These are phyloP conservation scores for Candida morakotiae DNA, from an alignment of 805 yeast genomes.

Conservation along the genomic window DNA sequence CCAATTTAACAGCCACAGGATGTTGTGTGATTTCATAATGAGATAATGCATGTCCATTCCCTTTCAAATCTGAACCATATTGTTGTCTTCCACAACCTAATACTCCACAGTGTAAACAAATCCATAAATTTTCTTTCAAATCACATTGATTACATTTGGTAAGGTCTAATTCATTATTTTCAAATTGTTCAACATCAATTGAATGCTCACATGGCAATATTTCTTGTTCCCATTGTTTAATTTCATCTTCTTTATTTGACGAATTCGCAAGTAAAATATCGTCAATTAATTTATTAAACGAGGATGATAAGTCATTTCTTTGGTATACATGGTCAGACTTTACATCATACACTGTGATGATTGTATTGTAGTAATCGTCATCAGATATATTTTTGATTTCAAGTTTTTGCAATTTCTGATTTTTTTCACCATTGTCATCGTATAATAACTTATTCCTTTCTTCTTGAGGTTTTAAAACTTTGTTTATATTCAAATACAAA, in stretches of 20 bases:
- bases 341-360: conserved; percentile 38
- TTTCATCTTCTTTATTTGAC: conserved; percentile 57
- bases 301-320: conserved; percentile 17
- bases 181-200: conserved; percentile 42
- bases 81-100: conserved; percentile 94
- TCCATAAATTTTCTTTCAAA: conserved; percentile 79
- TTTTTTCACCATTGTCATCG: conserved; percentile 21
- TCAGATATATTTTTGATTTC: conserved; percentile 65
- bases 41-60: conserved; percentile 82
- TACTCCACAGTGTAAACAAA: conserved; percentile 87
- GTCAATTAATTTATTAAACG: conserved; percentile 29
- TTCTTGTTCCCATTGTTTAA: conserved; percentile 90
- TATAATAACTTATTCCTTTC: conserved; percentile 15
- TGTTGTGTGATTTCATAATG: conserved; percentile 65
- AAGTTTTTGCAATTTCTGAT: conserved; percentile 52
- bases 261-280: conserved; percentile 56
- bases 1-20: conserved; percentile 84
- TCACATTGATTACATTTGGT: conserved; percentile 56
- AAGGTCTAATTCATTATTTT: conserved; percentile 21
- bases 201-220: conserved; percentile 79
- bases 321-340: conserved; percentile 22
- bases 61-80: conserved; percentile 84
- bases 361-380: conserved; percentile 54
- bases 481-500: conserved; percentile 55
- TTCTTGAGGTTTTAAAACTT: conserved; percentile 42